Evolutionary conservation across 108 stramenopile genomes (phyloP).

Genomic region (Pseudonitzschia multistriata): DNA sequence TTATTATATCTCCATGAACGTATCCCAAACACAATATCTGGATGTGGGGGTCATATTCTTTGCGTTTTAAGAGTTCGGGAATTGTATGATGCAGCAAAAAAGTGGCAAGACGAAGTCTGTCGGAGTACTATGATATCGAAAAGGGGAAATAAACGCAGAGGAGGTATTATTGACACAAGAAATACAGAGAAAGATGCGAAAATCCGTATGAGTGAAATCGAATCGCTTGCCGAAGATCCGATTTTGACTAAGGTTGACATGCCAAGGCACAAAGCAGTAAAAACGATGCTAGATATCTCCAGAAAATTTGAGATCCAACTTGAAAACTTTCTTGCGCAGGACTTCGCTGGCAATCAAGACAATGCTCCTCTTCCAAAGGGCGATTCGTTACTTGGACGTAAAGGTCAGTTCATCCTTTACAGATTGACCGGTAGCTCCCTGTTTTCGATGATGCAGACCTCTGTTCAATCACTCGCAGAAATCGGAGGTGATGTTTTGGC

Average conservation of each 20-base stretch:
- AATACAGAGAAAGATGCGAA: slow-evolving; percentile 10
- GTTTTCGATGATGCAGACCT: slow-evolving; percentile 41
- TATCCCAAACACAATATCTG: slow-evolving; percentile 28
- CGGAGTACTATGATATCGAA: slow-evolving; percentile 41
- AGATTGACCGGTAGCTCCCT: slow-evolving; percentile 63
- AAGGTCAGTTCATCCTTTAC: slow-evolving; percentile 66
- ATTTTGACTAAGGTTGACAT: slow-evolving; percentile 49
- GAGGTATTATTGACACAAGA: slow-evolving; percentile 11
- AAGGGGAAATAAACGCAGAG: slow-evolving; percentile 43
- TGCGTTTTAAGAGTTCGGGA: slow-evolving; percentile 47
- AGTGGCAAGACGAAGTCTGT: slow-evolving; percentile 56
- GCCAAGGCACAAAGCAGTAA: slow-evolving; percentile 50
- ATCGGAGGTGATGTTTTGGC: slow-evolving; percentile 51
- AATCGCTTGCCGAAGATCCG: slow-evolving; percentile 29
- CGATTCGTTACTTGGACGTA: slow-evolving; percentile 54
- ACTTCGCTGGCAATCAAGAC: slow-evolving; percentile 50
- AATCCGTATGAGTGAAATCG: slow-evolving; percentile 26
- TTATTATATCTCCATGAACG: slow-evolving; percentile 41
- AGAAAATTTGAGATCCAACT: slow-evolving; percentile 49
- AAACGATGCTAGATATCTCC: slow-evolving; percentile 38
- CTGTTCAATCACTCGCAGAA: slow-evolving; percentile 34
- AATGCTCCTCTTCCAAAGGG: slow-evolving; percentile 56
- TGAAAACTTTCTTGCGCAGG: slow-evolving; percentile 48
- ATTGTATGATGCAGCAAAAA: slow-evolving; percentile 47
- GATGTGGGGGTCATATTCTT: slow-evolving; percentile 49